Evolutionary conservation across 345 rosid genomes (phyloP).

Genomic region (Pseudoturritis turrita): DNA sequence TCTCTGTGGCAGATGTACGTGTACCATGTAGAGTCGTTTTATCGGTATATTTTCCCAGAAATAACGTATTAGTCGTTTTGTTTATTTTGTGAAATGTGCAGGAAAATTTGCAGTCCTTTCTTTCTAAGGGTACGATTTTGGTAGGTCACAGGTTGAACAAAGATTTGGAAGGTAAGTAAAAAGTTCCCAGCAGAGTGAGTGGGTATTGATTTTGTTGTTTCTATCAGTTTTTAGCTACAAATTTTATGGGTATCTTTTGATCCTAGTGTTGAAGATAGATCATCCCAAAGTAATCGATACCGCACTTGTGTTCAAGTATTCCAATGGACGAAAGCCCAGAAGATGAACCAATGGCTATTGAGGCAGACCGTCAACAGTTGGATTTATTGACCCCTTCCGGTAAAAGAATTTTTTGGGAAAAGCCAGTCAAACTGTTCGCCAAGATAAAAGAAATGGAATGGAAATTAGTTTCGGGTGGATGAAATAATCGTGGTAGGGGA

Average conservation of each 20-base stretch:
- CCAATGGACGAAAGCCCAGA: conserved; percentile 27
- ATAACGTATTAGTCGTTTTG: not conserved
- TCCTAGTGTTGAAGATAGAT: conserved; percentile 66
- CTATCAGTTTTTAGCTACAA: not conserved
- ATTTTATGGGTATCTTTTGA: not conserved
- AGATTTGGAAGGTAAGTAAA: conserved; percentile 58
- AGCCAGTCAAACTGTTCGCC: too few species aligned
- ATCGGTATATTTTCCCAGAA: conserved; percentile 35
- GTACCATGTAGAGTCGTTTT: conserved; percentile 23
- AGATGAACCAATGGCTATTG: too few species aligned
- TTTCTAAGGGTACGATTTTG: conserved; percentile 53
- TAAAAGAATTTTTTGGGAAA: too few species aligned
- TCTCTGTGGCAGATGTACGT: conserved; percentile 63
- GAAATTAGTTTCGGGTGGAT: too few species aligned
- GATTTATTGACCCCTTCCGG: too few species aligned
- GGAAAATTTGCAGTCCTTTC: conserved; percentile 58
- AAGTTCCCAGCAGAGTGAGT: not conserved
- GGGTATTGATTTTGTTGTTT: not conserved
- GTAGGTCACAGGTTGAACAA: conserved; percentile 75
- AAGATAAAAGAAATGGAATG: too few species aligned
- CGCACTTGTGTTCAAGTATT: conserved; percentile 55
- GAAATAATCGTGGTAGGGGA: too few species aligned
- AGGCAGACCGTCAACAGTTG: too few species aligned
- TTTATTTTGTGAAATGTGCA: conserved; percentile 28
- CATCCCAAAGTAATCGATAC: conserved; percentile 82